Base-by-base conservation (phyloP, 1,139 yeast species). In the Yamadazyma buinensis region DNA sequence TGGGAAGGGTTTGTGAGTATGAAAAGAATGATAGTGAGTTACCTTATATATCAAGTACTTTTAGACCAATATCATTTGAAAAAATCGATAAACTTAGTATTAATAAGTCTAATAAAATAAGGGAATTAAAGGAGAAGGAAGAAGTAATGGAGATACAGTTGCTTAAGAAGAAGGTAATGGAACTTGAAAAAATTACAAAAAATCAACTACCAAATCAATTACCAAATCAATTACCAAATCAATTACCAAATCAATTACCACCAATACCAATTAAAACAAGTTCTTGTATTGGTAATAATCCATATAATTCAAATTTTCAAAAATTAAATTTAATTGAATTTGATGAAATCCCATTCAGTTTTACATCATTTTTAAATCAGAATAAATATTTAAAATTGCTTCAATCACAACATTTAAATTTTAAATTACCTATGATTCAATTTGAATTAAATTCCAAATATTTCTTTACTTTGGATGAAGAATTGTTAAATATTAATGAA, bases 1-100 rank as follows among this genome's bases (percentile, higher is more conserved):
- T 49, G 30, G 48, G 52, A 26, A 37, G 46, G 11, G 29, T 44
- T 13, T 60, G 66, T 37, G 30, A 40, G 7, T 60, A 59, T 33
- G 57, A 54, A 13, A 23, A 42, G 7, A 19, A 15, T 15, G 11
- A 11, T 3, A 18, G 20, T 3, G 33, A 32, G n/a, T 13, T 18
- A 3, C 32, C 38, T 2, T 35, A 35, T 26, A 24, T 28, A 5
- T 28, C 32, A 7, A 28, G 33, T 30, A 34, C 37, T 11, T 25
- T 26, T 17, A 23, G 32, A 28, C 39, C 39, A 2, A 28, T 36
- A 4, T 31, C 20, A 4, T 30, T 36, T 18, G 25, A 33, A 2
- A 8, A 19, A 12, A 2, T 7, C 2, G 4, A 24, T 8, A 10
- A 18, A n/a, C 25, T 14, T 9, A 10, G 10, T 26, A 28, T 7